Conservation (phyloP, 495 filamentous ascomycete species). For the Talaromyces proteolyticus region DNA sequence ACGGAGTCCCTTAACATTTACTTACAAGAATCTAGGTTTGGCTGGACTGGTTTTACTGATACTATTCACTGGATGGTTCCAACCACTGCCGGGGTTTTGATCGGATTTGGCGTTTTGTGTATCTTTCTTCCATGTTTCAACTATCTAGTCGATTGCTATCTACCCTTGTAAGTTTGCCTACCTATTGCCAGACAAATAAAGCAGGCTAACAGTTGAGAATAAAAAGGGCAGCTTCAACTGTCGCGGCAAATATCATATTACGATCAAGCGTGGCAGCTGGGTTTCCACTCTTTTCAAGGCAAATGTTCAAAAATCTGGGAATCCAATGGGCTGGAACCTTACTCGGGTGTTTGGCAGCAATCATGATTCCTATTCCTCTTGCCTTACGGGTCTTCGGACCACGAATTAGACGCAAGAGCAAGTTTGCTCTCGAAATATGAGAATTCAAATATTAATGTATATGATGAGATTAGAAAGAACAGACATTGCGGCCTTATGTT, state of each 20-base stretch:
- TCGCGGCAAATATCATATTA: constrained; percentile 84
- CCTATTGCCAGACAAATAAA: background rate
- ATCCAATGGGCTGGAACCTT: constrained; percentile 72
- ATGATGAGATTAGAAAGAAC: no score
- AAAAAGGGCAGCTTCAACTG: constrained; percentile 67
- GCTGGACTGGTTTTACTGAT: constrained; percentile 63
- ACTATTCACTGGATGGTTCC: constrained; percentile 79
- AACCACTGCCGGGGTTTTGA: constrained; percentile 59
- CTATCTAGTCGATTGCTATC: constrained; percentile 82
- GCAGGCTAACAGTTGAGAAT: constrained; percentile 7
- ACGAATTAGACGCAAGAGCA: constrained; percentile 57
- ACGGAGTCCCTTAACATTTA: background rate
- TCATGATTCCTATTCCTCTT: constrained; percentile 69
- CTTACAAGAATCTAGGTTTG: constrained; percentile 29
- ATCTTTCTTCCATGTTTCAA: constrained; percentile 83
- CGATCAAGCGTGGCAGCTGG: constrained; percentile 69
- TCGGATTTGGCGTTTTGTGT: constrained; percentile 58
- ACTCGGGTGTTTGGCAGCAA: constrained; percentile 61
- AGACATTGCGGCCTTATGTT: no score
- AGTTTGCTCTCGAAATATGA: no score
- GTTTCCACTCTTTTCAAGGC: constrained; percentile 75
- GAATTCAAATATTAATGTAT: no score
- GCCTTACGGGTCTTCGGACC: constrained; percentile 60
- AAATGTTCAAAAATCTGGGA: constrained; percentile 73
- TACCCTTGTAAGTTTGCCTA: constrained; percentile 60